These are phyloP conservation scores for Trypethelium eluteriae DNA, from an alignment of 495 filamentous ascomycete species.

Conservation along the genomic window DNA sequence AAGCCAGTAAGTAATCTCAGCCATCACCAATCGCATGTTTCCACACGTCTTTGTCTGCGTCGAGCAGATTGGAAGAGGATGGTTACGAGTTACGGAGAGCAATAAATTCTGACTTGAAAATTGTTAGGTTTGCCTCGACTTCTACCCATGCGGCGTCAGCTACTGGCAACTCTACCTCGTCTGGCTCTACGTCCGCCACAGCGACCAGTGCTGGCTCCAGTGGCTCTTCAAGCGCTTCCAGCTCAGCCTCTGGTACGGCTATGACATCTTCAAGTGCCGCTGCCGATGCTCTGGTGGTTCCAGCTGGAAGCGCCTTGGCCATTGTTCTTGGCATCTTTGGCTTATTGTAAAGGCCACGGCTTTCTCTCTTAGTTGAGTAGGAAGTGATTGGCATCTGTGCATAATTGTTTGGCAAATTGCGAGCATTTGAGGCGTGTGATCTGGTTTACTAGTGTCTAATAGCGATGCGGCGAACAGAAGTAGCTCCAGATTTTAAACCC, in stretches of 20 bases:
- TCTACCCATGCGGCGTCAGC: constrained; percentile 18
- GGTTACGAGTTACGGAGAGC: not conserved
- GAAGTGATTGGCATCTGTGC: no score
- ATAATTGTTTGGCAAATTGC: not conserved
- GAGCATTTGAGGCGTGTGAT: not conserved
- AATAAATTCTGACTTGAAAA: no score
- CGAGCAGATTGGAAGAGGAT: not conserved
- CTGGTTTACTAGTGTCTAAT: constrained; percentile 1
- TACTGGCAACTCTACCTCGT: constrained; percentile 13
- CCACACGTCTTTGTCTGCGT: not conserved
- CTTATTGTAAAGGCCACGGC: not conserved
- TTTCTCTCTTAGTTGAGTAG: not conserved
- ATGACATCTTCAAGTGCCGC: not conserved
- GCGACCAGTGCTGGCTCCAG: constrained; percentile 1
- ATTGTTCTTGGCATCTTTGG: constrained; percentile 13
- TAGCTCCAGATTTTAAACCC: not conserved
- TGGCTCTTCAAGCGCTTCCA: not conserved
- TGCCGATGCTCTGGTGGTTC: not conserved
- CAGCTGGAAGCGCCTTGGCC: constrained; percentile 11
- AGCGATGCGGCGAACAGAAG: not conserved
- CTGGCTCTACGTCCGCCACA: constrained; percentile 3
- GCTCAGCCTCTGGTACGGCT: not conserved
- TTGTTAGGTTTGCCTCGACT: not conserved
- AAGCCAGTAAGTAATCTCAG: constrained; percentile 22
- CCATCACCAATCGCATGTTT: not conserved